Conservation (phyloP, 768 basidiomycete genomes). For the Russula griseocarnosa region DNA sequence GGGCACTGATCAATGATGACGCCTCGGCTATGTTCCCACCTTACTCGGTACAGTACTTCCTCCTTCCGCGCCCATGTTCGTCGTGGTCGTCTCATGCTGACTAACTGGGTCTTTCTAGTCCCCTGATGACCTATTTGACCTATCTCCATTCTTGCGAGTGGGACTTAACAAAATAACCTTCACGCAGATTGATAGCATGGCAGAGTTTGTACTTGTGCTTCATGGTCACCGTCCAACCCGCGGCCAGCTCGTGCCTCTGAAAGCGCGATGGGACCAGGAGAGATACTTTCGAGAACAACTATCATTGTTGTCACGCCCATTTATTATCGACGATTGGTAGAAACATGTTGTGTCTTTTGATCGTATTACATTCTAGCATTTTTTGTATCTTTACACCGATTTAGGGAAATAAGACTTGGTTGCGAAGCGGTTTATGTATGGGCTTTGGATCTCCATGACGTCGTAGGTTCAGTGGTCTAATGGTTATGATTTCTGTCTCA, state of each 20-base stretch:
- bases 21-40: constrained; percentile 3
- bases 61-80: too few relatives aligned
- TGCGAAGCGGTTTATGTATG: background rate
- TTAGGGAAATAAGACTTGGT: background rate
- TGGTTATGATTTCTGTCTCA: constrained; percentile 50
- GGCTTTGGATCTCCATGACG: accelerated
- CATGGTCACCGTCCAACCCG: constrained; percentile 21
- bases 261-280: constrained; percentile 13
- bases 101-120: background rate
- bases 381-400: background rate
- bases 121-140: constrained; percentile 14
- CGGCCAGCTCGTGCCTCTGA: constrained; percentile 2
- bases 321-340: constrained; percentile 6
- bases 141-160: constrained; percentile 13
- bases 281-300: constrained; percentile 3
- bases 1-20: constrained; percentile 11
- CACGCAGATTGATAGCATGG: constrained; percentile 13
- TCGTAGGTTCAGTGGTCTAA: constrained; percentile 43
- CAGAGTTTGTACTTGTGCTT: constrained; percentile 15
- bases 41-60: background rate
- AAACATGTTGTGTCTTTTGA: background rate
- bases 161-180: constrained; percentile 17
- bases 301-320: constrained; percentile 8
- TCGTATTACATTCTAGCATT: background rate
- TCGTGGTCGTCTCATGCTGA: background rate